Evolutionary conservation across 1,284 basidiomycete genomes (phyloP).

Genomic region (Leccinum griseonigrum): DNA sequence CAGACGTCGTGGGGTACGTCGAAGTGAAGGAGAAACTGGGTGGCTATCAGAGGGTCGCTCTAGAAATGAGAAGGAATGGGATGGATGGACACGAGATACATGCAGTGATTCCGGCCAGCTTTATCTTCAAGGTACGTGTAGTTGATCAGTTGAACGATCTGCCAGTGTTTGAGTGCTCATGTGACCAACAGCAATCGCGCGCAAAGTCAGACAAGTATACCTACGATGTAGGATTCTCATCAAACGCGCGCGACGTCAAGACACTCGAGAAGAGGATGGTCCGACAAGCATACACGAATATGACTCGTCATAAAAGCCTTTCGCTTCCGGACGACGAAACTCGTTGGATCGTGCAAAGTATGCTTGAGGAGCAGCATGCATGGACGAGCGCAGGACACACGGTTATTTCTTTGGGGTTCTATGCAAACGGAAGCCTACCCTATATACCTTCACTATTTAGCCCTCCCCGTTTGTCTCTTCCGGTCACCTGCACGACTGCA

Average conservation of each 20-base stretch:
- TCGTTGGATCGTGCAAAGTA: too few relatives aligned
- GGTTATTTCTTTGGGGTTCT: too few relatives aligned
- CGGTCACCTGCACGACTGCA: neutral
- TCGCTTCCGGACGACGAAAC: too few relatives aligned
- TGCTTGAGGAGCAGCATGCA: too few relatives aligned
- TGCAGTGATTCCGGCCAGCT: neutral
- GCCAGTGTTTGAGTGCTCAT: neutral
- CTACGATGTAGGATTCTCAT: conserved; percentile 63
- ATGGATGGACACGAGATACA: neutral
- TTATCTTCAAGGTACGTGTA: neutral
- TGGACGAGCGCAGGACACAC: too few relatives aligned
- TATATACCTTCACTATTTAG: too few relatives aligned
- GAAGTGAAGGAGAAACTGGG: neutral
- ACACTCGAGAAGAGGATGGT: conserved; percentile 43
- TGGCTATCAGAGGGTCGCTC: neutral
- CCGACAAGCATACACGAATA: neutral
- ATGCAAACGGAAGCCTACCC: too few relatives aligned
- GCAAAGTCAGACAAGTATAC: conserved; percentile 46
- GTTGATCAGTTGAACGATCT: neutral
- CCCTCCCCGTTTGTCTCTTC: too few relatives aligned
- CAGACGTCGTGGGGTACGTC: neutral
- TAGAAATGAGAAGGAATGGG: neutral
- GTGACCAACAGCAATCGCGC: conserved; percentile 17
- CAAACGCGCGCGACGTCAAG: conserved; percentile 60
- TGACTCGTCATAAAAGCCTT: conserved; percentile 32